These are phyloP conservation scores for Primulina tabacum DNA, from an alignment of 257 asterid species.

Conservation along the genomic window DNA sequence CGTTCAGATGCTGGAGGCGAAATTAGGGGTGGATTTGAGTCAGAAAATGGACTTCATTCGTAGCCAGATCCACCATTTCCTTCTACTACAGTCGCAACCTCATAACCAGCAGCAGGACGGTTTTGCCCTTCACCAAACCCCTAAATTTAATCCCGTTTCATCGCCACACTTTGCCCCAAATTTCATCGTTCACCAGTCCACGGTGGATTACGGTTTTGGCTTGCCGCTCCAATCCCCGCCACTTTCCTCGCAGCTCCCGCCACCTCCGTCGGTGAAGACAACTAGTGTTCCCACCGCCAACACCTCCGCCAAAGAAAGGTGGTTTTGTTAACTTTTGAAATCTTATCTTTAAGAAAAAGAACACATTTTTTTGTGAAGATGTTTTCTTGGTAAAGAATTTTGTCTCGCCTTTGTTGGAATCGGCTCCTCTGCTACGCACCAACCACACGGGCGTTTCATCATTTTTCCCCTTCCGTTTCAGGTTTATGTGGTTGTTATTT, in stretches of 20 bases:
- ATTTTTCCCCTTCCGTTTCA: not conserved
- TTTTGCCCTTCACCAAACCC: constrained; percentile 38
- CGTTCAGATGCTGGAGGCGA: constrained; percentile 65
- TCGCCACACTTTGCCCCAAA: constrained; percentile 33
- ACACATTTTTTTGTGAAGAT: not conserved
- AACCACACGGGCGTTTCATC: constrained; percentile 8
- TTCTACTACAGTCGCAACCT: constrained; percentile 35
- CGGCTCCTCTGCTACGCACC: constrained; percentile 19
- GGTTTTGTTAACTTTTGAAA: constrained; percentile 1
- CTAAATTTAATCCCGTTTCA: constrained; percentile 31
- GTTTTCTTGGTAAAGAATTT: constrained; percentile 31
- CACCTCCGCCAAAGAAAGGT: constrained; percentile 54
- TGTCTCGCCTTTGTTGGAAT: constrained; percentile 13
- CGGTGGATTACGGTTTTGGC: constrained; percentile 42
- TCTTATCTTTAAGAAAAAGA: not conserved
- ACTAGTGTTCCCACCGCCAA: constrained; percentile 30
- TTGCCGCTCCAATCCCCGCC: constrained; percentile 32
- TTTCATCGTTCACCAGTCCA: constrained; percentile 34
- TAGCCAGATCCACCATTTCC: constrained; percentile 55
- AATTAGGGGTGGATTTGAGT: constrained; percentile 50
- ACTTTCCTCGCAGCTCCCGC: constrained; percentile 27
- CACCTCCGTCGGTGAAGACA: constrained; percentile 24
- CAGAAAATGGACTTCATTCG: constrained; percentile 63
- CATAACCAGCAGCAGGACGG: constrained; percentile 40
- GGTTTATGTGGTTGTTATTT: constrained; percentile 9